A percentile compares a stretch with the other conserved stretches of the same genome.
Evolutionary conservation across 495 filamentous ascomycete species (phyloP).

Genomic region (Penicillium ochrochloron): DNA sequence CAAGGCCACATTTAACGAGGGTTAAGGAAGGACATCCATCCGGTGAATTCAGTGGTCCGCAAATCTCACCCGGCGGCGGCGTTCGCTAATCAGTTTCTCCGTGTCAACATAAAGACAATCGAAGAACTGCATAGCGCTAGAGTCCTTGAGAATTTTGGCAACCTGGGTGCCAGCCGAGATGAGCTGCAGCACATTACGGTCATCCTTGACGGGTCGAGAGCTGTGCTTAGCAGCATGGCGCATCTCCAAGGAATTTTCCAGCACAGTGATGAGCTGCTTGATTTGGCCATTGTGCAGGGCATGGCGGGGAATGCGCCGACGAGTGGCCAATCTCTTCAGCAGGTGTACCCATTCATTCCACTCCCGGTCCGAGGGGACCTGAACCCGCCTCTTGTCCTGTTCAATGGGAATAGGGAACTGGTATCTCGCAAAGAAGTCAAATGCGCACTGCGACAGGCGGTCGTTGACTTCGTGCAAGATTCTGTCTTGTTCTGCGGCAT

Average conservation of each 20-base stretch:
- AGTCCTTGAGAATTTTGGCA: slow-evolving; percentile 82
- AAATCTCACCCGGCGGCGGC: slow-evolving; percentile 54
- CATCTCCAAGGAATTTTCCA: slow-evolving; percentile 86
- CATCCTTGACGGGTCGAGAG: slow-evolving; percentile 82
- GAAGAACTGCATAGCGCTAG: slow-evolving; percentile 76
- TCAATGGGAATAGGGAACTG: slow-evolving; percentile 86
- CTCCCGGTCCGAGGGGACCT: slow-evolving; percentile 77
- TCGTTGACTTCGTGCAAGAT: slow-evolving; percentile 81
- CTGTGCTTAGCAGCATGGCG: slow-evolving; percentile 83
- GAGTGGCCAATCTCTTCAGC: slow-evolving; percentile 82
- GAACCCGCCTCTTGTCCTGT: slow-evolving; percentile 77
- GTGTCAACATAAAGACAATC: slow-evolving; percentile 73
- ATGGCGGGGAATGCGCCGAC: slow-evolving; percentile 79
- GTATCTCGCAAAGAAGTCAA: slow-evolving; percentile 87
- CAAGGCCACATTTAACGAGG: neutral
- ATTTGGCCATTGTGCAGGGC: slow-evolving; percentile 88
- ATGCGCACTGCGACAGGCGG: slow-evolving; percentile 80
- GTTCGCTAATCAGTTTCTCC: slow-evolving; percentile 74
- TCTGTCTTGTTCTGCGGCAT: slow-evolving; percentile 81
- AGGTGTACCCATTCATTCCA: slow-evolving; percentile 95
- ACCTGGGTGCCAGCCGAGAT: slow-evolving; percentile 87
- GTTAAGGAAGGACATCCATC: neutral
- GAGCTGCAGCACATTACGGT: slow-evolving; percentile 84
- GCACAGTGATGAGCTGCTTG: slow-evolving; percentile 80
- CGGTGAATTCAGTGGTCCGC: slow-evolving; percentile 43